Conservation (phyloP, 1,284 basidiomycete species). For the Leccinum glutinopallens region DNA sequence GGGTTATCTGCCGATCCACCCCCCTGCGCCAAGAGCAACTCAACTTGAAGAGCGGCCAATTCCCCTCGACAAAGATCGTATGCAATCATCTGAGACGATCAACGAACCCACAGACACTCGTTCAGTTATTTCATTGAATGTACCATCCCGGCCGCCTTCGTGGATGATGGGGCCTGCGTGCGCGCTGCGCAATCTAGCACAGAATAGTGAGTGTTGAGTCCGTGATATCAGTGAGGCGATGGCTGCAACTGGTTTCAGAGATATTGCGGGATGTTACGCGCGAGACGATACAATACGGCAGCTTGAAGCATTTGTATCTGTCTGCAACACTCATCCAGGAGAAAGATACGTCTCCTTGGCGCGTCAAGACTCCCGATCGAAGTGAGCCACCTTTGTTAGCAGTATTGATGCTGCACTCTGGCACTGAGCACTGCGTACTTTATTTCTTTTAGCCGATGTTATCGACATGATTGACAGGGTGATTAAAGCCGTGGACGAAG, state of each 20-base stretch:
- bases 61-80: too few relatives aligned
- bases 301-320: conserved; percentile 25
- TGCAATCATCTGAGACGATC: background rate
- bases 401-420: background rate
- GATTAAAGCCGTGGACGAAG: conserved; percentile 27
- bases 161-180: conserved; percentile 5
- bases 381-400: conserved; percentile 10
- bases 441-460: conserved; percentile 21
- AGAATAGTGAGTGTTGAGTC: conserved; percentile 14
- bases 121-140: background rate
- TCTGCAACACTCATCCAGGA: conserved; percentile 23
- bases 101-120: background rate
- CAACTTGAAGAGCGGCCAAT: background rate
- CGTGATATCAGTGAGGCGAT: background rate
- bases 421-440: background rate
- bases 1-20: too few relatives aligned
- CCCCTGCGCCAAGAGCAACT: background rate
- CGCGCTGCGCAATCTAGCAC: conserved; percentile 14
- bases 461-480: conserved; percentile 27
- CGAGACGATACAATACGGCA: conserved; percentile 16
- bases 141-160: background rate
- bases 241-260: background rate
- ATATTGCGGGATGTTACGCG: conserved; percentile 10
- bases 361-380: conserved; percentile 24
- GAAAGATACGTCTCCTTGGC: conserved; percentile 21